Percentiles rank a stretch among this genome's conserved stretches.
phyloP scores from a whole-genome alignment of 2,329 filamentous ascomycete species.

The Didymella sp. region DNA sequence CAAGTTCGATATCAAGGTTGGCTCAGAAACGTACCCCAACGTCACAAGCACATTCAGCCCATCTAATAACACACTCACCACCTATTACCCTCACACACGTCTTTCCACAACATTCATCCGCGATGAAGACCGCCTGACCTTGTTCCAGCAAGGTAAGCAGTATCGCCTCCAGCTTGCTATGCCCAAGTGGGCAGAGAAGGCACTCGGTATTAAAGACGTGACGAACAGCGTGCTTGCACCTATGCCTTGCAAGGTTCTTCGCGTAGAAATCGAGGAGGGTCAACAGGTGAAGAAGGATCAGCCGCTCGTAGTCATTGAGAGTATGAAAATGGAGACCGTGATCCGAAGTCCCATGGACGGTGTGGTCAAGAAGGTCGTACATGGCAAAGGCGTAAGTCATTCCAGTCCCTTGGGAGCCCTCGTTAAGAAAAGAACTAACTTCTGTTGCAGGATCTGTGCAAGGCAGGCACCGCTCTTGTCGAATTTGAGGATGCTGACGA shows the following conservation, averaged over 20 bases:
- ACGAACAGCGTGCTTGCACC: slow-evolving; percentile 86
- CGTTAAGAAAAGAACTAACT: slow-evolving; percentile 17
- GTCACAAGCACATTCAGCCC: slow-evolving; percentile 59
- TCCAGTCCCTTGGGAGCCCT: not conserved
- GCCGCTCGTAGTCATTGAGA: slow-evolving; percentile 75
- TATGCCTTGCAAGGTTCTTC: slow-evolving; percentile 96
- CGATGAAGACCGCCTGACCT: slow-evolving; percentile 68
- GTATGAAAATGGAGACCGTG: slow-evolving; percentile 65
- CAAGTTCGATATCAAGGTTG: slow-evolving; percentile 60
- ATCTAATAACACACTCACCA: slow-evolving; percentile 62
- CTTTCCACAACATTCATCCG: slow-evolving; percentile 79
- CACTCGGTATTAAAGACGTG: slow-evolving; percentile 80
- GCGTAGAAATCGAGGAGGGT: slow-evolving; percentile 85
- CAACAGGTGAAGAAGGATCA: slow-evolving; percentile 84
- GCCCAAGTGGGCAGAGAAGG: slow-evolving; percentile 86
- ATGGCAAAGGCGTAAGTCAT: slow-evolving; percentile 54
- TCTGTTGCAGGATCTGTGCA: slow-evolving; percentile 44
- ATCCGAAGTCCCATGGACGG: slow-evolving; percentile 59
- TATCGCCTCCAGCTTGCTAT: slow-evolving; percentile 62
- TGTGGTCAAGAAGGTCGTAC: slow-evolving; percentile 56
- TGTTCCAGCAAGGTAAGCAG: slow-evolving; percentile 75
- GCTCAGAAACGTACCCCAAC: slow-evolving; percentile 48
- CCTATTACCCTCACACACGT: slow-evolving; percentile 82
- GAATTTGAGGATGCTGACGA: slow-evolving; percentile 37
- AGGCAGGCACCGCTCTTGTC: slow-evolving; percentile 55